Percentiles rank a stretch among this genome's conserved stretches.
Conservation (phyloP, 352 stramenopile species). For the Pythium sukuiense region DNA sequence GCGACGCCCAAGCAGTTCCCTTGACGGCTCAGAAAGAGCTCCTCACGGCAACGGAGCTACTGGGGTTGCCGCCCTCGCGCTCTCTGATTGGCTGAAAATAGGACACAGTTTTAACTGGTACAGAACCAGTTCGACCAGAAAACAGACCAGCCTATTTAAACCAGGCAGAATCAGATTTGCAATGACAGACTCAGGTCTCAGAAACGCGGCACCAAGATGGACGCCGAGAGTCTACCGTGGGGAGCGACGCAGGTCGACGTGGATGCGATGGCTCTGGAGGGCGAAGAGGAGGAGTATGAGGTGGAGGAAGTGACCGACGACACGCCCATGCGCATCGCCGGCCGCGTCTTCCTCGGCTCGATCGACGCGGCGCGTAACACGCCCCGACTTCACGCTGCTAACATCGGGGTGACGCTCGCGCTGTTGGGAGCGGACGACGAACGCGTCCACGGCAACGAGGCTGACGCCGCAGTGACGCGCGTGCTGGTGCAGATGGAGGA, state of each 20-base stretch:
- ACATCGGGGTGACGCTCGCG: slow-evolving; percentile 44
- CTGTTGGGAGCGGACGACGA: slow-evolving; percentile 39
- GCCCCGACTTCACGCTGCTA: slow-evolving; percentile 31
- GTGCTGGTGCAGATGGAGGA: slow-evolving; percentile 51
- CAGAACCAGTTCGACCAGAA: neutral
- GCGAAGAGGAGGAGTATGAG: slow-evolving; percentile 40
- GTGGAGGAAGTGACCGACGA: slow-evolving; percentile 62
- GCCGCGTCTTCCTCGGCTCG: slow-evolving; percentile 55
- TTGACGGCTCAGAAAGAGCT: slow-evolving; percentile 9
- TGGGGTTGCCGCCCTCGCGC: neutral
- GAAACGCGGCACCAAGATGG: neutral
- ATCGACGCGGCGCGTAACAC: slow-evolving; percentile 66
- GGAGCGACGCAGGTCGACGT: slow-evolving; percentile 24
- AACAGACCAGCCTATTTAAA: slow-evolving; percentile 2
- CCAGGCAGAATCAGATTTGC: slow-evolving; percentile 4
- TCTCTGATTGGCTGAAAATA: slow-evolving; percentile 5
- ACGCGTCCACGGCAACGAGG: slow-evolving; percentile 19
- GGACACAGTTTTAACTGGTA: slow-evolving; percentile 1
- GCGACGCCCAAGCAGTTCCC: neutral
- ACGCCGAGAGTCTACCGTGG: neutral
- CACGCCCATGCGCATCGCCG: slow-evolving; percentile 49
- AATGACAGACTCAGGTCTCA: neutral
- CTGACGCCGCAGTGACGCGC: slow-evolving; percentile 19
- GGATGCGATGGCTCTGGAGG: slow-evolving; percentile 9
- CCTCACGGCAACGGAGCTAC: slow-evolving; percentile 7